Evolutionary conservation across 1,284 basidiomycete genomes (phyloP), one percentile per base, ranked within the genome.

Genomic region (Rhizopogon parksii): DNA sequence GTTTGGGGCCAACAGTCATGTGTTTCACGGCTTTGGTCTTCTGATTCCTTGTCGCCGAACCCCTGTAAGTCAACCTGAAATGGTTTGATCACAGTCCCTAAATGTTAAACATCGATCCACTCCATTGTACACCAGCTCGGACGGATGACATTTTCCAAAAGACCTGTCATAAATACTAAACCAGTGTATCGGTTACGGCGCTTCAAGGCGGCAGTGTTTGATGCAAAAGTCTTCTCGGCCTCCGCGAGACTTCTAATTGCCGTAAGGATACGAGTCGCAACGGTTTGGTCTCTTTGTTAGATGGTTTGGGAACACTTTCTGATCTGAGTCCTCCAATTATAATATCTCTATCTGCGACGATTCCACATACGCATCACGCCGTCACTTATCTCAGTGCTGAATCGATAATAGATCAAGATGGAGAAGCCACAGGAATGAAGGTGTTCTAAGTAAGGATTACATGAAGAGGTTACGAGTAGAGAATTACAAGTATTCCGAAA

Each of bases 11-110:
- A 92, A 92, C 61, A 39, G 65, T 89, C 32, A 78, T 85, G 58
- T 78, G 82, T 25, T 94, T 93, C 66, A 91, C 90, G 0, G 82
- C 87, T 12, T 92, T 90, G 85, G 87, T 91, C n/a, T 88, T 88
- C 2, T 87, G 89, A 49, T 91, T 91, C 67, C 72, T 92, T 30
- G 88, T 92, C 9, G 88, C n/a, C n/a, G n/a, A 3, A 21, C 21
- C 21, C 21, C 88, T 48, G 85, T 90, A 64, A 62, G 63, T 54
- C 14, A 38, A 40, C 3, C 17, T 34, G 12, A 11, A 34, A 32
- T 19, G 14, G 17, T 45, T 45, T 63, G 21, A 24, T 24, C 21
- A 6, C 5, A 24, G 21, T 24, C 21, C 21, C 21, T 24, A 24
- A 24, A 24, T 5, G 21, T 24, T 24, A 24, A 24, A 24, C 21